Base-by-base conservation (phyloP, 1,284 basidiomycete species). In the Xerocomus amazonicus region DNA sequence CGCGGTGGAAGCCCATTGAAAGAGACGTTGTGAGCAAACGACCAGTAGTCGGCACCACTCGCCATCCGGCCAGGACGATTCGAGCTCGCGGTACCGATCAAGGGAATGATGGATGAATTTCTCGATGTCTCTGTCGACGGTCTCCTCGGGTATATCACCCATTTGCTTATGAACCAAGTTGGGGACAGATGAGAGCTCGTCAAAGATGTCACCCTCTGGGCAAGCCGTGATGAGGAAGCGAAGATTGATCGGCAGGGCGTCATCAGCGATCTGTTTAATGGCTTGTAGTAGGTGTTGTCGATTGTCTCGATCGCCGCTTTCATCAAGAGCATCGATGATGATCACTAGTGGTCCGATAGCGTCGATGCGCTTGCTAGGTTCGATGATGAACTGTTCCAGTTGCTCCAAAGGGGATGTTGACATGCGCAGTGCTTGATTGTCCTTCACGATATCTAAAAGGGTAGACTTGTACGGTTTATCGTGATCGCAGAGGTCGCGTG, bases 301-400 rank as follows among this genome's bases (percentile, higher is more conserved):
- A 35, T 14, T 10, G 1, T n/a, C 10, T 17, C 12, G 7, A 17
- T 56, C 31, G 0, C 56, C 47, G 12, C 56, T 45, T 13, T 56
- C 56, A 1, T 57, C 47, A 1, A 56, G 43, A 0, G 55, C 55
- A 6, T 56, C 56, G 0, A 57, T 14, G 1, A 56, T 32, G 3
- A 59, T 10, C 17, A 57, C 2, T 1, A 56, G 8, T 0, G 53
- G 48, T 1, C 53, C 53, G 2, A 53, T 40, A 2, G 17, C 0
- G 1, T 40, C 10, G 9, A 53, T 13, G 4, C 16, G 8, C 23
- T 29, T 26, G 39, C 52, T 55, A 9, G 53, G 46, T 10, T 26
- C 19, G 1, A 53, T 17, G 17, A 53, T 34, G 6, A 55, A 16
- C 6, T 3, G 12, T 36, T 53, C 13, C 2, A 50, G 2, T 16